Percentiles rank a stretch among this genome's conserved stretches.
Evolutionary conservation across 768 basidiomycete species (phyloP).

Genomic region (Boletus rex-veris): DNA sequence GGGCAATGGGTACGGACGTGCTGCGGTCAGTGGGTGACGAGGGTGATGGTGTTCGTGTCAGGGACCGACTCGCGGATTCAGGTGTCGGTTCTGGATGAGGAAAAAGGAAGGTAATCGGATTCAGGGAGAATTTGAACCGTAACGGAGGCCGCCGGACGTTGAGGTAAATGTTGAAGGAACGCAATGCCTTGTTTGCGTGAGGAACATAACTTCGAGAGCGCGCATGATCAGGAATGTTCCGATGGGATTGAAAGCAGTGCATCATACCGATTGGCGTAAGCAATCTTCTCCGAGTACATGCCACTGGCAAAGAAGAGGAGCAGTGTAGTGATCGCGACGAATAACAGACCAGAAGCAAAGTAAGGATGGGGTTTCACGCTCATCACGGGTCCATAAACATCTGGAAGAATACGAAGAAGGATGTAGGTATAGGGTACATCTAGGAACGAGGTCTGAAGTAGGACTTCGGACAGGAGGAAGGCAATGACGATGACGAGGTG

Average conservation of each 20-base stretch:
- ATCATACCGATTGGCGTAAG: constrained; percentile 93
- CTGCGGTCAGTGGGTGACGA: constrained; percentile 37
- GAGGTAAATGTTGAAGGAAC: constrained; percentile 94
- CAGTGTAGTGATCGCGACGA: constrained; percentile 87
- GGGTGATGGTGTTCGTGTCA: constrained; percentile 28
- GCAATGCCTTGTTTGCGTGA: constrained; percentile 87
- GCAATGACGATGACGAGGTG: constrained; percentile 65
- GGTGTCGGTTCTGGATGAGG: constrained; percentile 27
- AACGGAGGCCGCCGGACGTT: constrained; percentile 85
- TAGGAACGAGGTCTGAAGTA: constrained; percentile 66
- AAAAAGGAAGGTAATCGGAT: constrained; percentile 38
- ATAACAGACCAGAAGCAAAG: constrained; percentile 72
- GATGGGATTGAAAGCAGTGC: constrained; percentile 8
- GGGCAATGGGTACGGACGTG: constrained; percentile 46
- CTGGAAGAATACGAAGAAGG: constrained; percentile 51
- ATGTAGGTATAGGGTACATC: constrained; percentile 55
- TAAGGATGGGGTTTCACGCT: constrained; percentile 63
- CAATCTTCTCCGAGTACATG: constrained; percentile 94
- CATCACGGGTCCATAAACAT: constrained; percentile 39
- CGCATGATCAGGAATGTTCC: constrained; percentile 12
- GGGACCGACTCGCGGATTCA: constrained; percentile 19
- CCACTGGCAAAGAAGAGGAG: constrained; percentile 95
- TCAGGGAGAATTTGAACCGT: constrained; percentile 50
- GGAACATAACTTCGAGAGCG: constrained; percentile 76
- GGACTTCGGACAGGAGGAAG: constrained; percentile 72